These are phyloP conservation scores for Calvatia gigantea DNA, from an alignment of 768 basidiomycete genomes.

Conservation along the genomic window DNA sequence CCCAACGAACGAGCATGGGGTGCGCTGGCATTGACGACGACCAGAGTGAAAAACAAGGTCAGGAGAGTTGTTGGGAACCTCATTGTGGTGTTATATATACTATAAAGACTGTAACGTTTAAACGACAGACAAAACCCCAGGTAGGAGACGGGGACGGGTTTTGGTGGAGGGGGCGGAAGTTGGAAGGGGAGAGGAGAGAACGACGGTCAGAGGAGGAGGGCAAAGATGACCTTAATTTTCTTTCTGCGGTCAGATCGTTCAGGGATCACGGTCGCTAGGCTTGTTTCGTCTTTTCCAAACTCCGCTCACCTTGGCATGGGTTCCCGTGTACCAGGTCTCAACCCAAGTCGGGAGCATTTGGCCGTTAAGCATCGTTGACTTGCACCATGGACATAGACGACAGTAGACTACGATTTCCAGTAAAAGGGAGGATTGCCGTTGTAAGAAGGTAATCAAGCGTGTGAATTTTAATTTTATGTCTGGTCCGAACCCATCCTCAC, in stretches of 20 bases:
- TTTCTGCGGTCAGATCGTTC: not conserved
- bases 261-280: slow-evolving; percentile 7
- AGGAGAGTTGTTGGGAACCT: slow-evolving; percentile 38
- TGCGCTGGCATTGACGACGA: slow-evolving; percentile 29
- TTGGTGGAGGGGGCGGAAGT: not conserved
- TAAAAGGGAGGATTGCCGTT: too few species aligned
- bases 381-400: too few species aligned
- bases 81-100: slow-evolving; percentile 40
- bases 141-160: not conserved
- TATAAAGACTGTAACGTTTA: slow-evolving; percentile 14
- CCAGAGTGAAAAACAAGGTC: slow-evolving; percentile 32
- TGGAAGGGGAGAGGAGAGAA: slow-evolving; percentile 12
- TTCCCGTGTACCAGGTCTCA: not conserved
- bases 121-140: slow-evolving; percentile 17
- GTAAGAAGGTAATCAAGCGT: too few species aligned
- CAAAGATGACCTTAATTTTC: not conserved
- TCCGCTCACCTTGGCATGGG: not conserved
- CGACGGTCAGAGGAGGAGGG: slow-evolving; percentile 3
- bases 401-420: too few species aligned
- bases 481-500: too few species aligned
- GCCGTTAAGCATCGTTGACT: too few species aligned
- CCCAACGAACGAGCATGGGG: slow-evolving; percentile 25
- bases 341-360: not conserved
- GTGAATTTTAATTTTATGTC: too few species aligned
- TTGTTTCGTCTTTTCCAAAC: slow-evolving; percentile 1